Base-by-base conservation (phyloP, 495 filamentous ascomycete species). In the Halenospora varia region DNA sequence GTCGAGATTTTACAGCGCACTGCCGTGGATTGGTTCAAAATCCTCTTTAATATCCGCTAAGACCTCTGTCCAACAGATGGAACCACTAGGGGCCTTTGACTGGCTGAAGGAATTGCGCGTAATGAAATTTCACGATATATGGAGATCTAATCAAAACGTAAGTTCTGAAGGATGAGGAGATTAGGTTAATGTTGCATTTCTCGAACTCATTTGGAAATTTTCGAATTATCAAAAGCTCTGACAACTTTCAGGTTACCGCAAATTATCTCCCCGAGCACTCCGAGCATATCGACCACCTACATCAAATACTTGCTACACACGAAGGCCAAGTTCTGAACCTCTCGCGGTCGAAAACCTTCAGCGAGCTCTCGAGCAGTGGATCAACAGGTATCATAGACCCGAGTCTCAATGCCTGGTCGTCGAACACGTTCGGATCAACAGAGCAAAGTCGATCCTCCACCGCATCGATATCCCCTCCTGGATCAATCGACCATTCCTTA, bases 71-170 rank as follows among this genome's bases (percentile, higher is more conserved):
- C 66, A 80, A 59, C 73, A 77, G 13, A 41, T 65, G 1, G 76
- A 82, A 57, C 81, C 81, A 10, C 71, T 84, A 2, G 75, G 79
- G 10, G 77, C 80, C n/a, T 82, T 84, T 59, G 71, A 78, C 40
- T 84, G 81, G 81, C 64, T 84, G 53, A 82, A 82, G 57, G 72
- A 79, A 51, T 63, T 73, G 0, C 70, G 75, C 23, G 68, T 80
- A 23, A 82, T 82, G 73, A 71, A 71, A 50, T 51, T 71, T 1
- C 81, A 84, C 53, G 76, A 82, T 41, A 65, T 57, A 19, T 84
- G 78, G 74, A 70, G 79, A 22, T 78, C 39, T 15, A 60, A 60
- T 45, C 44, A 55, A 25, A 48, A 0, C 18, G 49, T 59, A 18
- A 48, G 49, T 13, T 24, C 24, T 19, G 18, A 19, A 3, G n/a